Conservation (phyloP, 2,329 filamentous ascomycete species). For the Ilyonectria robusta region DNA sequence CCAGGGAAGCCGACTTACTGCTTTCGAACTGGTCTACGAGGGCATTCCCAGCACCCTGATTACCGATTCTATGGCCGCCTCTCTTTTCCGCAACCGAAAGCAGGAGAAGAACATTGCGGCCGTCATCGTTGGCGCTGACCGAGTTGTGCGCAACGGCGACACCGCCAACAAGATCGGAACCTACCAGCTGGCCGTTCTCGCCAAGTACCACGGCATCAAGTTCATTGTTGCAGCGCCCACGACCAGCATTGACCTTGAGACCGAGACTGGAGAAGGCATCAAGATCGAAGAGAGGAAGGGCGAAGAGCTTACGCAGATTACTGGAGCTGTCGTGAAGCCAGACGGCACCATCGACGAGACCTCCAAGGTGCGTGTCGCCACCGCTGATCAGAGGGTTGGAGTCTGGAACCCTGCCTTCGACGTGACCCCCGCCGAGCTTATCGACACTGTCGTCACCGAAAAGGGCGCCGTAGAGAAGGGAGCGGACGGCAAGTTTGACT, state of each 20-base stretch:
- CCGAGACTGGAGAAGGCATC: slow-evolving; percentile 83
- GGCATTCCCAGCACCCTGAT: slow-evolving; percentile 91
- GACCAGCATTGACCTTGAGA: slow-evolving; percentile 91
- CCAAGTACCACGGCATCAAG: slow-evolving; percentile 88
- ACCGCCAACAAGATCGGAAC: slow-evolving; percentile 99
- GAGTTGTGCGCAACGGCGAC: slow-evolving; percentile 96
- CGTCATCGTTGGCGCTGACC: slow-evolving; percentile 94
- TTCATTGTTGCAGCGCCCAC: slow-evolving; percentile 96
- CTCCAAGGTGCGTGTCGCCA: slow-evolving; percentile 80
- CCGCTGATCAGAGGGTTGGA: slow-evolving; percentile 81
- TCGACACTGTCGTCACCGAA: slow-evolving; percentile 96
- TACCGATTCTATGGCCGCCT: slow-evolving; percentile 96
- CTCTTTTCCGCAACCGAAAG: slow-evolving; percentile 78
- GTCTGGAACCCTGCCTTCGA: slow-evolving; percentile 99
- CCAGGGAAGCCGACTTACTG: slow-evolving; percentile 93
- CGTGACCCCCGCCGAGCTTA: slow-evolving; percentile 88
- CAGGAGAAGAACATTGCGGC: slow-evolving; percentile 79
- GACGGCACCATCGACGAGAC: slow-evolving; percentile 75
- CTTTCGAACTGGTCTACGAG: slow-evolving; percentile 97
- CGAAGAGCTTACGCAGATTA: slow-evolving; percentile 88
- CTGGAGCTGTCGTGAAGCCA: slow-evolving; percentile 78
- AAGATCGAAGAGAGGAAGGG: slow-evolving; percentile 89
- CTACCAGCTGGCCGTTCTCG: slow-evolving; percentile 92
- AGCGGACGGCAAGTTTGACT: slow-evolving; percentile 77
- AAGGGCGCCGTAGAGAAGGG: slow-evolving; percentile 88